phyloP scores from a whole-genome alignment of 1,139 yeast species.

The Hyphopichia wangnamkhiaoensis region DNA sequence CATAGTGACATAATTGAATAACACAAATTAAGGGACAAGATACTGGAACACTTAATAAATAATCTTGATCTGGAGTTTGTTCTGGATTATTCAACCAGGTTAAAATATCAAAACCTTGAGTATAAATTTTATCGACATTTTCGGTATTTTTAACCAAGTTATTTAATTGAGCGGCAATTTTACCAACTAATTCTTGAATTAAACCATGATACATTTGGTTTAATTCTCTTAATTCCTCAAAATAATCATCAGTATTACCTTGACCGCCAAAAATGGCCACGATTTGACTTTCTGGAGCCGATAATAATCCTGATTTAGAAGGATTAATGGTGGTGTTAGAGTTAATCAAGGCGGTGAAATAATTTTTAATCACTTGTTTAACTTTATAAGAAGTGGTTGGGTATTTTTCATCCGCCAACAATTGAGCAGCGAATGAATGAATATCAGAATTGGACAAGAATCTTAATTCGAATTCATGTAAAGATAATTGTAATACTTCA shows the following conservation, averaged over 20 bases:
- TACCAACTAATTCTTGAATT: slow-evolving; percentile 67
- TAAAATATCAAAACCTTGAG: slow-evolving; percentile 89
- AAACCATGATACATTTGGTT: slow-evolving; percentile 76
- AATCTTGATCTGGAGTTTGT: slow-evolving; percentile 86
- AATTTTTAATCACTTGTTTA: slow-evolving; percentile 72
- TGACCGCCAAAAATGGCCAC: slow-evolving; percentile 97
- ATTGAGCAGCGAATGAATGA: slow-evolving; percentile 80
- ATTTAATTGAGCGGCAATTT: slow-evolving; percentile 69
- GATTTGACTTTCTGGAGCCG: slow-evolving; percentile 56
- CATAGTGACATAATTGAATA: slow-evolving; percentile 91
- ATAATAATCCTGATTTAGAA: slow-evolving; percentile 51
- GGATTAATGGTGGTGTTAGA: slow-evolving; percentile 28
- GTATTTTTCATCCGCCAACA: slow-evolving; percentile 53
- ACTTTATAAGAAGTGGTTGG: slow-evolving; percentile 73
- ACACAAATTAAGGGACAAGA: slow-evolving; percentile 95
- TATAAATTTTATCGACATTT: slow-evolving; percentile 83
- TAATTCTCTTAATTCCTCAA: slow-evolving; percentile 90
- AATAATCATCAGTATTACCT: slow-evolving; percentile 97
- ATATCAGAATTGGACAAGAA: slow-evolving; percentile 79
- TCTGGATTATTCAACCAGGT: slow-evolving; percentile 86
- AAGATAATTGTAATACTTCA: slow-evolving; percentile 67
- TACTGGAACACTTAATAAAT: slow-evolving; percentile 86
- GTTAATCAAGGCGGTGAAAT: slow-evolving; percentile 64
- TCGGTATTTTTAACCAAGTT: slow-evolving; percentile 69
- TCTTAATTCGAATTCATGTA: slow-evolving; percentile 81